Evolutionary conservation across 352 stramenopile species (phyloP).

Genomic region (Globisporangium abappressorium): DNA sequence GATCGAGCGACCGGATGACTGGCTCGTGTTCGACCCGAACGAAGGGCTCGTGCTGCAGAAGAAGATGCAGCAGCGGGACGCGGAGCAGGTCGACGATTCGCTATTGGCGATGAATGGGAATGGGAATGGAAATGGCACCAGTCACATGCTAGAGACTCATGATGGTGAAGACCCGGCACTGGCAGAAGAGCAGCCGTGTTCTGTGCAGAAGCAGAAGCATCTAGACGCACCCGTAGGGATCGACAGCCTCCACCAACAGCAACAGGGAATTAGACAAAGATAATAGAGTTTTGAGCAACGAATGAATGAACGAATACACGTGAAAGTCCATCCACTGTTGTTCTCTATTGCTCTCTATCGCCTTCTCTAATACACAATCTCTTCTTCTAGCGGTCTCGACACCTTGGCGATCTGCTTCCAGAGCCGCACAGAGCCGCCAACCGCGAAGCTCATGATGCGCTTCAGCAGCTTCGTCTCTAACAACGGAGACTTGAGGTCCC

Average conservation of each 20-base stretch:
- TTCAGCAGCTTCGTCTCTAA: conserved; percentile 41
- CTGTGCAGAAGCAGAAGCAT: conserved; percentile 6
- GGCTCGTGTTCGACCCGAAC: conserved; percentile 73
- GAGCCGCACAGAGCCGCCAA: conserved; percentile 59
- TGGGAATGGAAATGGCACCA: neutral
- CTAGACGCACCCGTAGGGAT: neutral
- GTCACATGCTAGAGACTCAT: neutral
- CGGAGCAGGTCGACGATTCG: conserved; percentile 2
- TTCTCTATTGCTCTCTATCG: neutral
- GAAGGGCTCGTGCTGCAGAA: conserved; percentile 65
- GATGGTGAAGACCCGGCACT: neutral
- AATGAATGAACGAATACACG: conserved; percentile 2
- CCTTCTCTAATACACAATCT: conserved; percentile 38
- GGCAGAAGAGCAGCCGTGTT: neutral
- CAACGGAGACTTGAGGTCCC: conserved; percentile 12
- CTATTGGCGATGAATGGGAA: neutral
- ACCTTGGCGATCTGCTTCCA: conserved; percentile 67
- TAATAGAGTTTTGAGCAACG: conserved; percentile 15
- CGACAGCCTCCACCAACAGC: neutral
- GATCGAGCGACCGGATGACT: conserved; percentile 60
- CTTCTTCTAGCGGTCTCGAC: conserved; percentile 34
- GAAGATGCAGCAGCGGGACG: conserved; percentile 14
- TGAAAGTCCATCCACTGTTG: neutral
- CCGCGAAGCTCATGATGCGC: conserved; percentile 51
- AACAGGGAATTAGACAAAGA: conserved; percentile 7